Base-by-base conservation (phyloP, 768 basidiomycete species). In the Harrya chromipes region DNA sequence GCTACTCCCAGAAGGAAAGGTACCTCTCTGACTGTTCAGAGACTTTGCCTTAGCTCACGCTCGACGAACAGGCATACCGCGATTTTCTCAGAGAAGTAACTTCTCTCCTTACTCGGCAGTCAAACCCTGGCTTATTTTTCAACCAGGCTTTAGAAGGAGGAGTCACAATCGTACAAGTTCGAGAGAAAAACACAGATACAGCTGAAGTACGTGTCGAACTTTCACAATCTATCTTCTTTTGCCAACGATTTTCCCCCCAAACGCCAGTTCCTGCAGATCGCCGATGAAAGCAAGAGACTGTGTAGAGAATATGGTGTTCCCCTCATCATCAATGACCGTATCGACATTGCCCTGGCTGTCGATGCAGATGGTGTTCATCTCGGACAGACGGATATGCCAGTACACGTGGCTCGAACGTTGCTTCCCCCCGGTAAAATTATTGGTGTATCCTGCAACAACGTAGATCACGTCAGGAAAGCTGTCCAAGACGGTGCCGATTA, bases 151-250 rank as follows among this genome's bases (percentile, higher is more conserved):
- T 95, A 14, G 72, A 81, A 62, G 94, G 94, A 10, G 94, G 93
- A 3, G 92, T 95, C 1, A 93, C 91, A 1, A 62, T 94, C 40
- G 90, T 97, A 5, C 94, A 97, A 68, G 75, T 95, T 16, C 78
- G 93, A 33, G 94, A 97, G 68, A 97, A 97, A 67, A 68, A 80
- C 11, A 69, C 78, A 0, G 91, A 94, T 53, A 94, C 92, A 0
- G 77, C 78, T 20, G 88, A 93, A 69, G 91, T 87, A 41, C 59
- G 80, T 66, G 7, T 13, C 9, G 33, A 21, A n/a, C 9, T 8
- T 43, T 47, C 27, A 45, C 27, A 33, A 1, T 16, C 14, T 2
- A 43, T 50, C 35, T 11, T 34, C 10, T 11, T n/a, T 35, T 13
- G 12, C 29, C 24, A 16, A 43, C 26, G 21, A 12, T 47, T 24